Evolutionary conservation across 1,284 basidiomycete species (phyloP), one percentile per base, ranked within the genome.

Genomic region (Papiliotrema laurentii): DNA sequence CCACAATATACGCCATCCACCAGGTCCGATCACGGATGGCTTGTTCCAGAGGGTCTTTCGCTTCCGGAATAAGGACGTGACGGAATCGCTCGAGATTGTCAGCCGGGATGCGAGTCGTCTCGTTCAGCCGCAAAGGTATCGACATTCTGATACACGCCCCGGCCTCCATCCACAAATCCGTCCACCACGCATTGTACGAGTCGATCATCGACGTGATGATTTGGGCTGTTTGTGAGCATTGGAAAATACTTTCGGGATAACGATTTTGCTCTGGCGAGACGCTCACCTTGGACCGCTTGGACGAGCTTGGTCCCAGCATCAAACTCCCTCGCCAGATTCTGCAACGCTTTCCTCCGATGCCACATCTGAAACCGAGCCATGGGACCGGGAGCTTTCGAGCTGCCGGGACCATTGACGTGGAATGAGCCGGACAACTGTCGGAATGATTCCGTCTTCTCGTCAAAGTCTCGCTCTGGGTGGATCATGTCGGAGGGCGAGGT

Each of bases 301-400:
- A 68, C 24, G 10, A 70, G 53, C 43, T 58, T 55, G 22, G 55
- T 43, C 5, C 64, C 66, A 4, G 45, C 28, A 35, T 63, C 61
- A 37, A 69, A 49, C 14, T 52, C 47, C 5, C 45, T 39, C 5
- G 55, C 40, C 28, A 65, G 45, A 2, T 41, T 47, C 30, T 63
- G 56, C 27, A 66, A 58, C 5, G 61, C 56, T 43, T 68, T 69
- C 9, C 68, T 53, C 18, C 69, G 53, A 38, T 72, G 69, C 68
- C 68, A 72, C 27, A 65, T 44, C 51, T 69, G 65, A 43, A 70
- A 72, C n/a, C 61, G 50, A 4, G 58, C 59, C n/a, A 62, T 45
- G 2, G 65, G 56, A 2, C 47, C 41, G 18, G 19, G n/a, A 14
- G 43, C 27, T 18, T 24, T 26, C 24, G 19, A 18, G 4, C n/a